Base-by-base conservation (phyloP, 192 early-diverging fungal genomes). In the Backusella mclennaniae region DNA sequence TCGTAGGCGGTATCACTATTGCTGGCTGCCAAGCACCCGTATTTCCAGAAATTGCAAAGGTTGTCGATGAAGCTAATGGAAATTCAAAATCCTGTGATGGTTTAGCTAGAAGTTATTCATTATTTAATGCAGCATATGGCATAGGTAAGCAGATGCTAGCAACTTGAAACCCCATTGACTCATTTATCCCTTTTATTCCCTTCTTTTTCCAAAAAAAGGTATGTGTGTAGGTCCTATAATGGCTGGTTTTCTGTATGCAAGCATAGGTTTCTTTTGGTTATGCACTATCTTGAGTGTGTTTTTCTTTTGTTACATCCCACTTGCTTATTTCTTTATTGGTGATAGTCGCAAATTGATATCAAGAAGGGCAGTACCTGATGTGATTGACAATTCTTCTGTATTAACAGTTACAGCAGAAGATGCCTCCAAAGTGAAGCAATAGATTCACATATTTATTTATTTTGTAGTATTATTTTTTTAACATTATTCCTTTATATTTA, bases 91-190 rank as follows among this genome's bases (percentile, higher is more conserved):
- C 79, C 3, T 67, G 76, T 1, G 83, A 84, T 73, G 85, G 85
- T 12, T 80, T 84, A 23, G 85, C 85, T 14, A 70, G 79, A 29
- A 80, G 81, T 2, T 84, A 84, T 76, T 83, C 83, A 6, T 35
- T 84, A 23, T 84, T 85, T 70, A 87, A 87, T 77, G 81, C 83
- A 36, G 79, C 78, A 4, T 87, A 83, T 67, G 77, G 73, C 7
- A 67, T 73, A 36, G 81, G 81, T 73, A 59, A 59, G 53, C 53
- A 11, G 23, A 26, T 23, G 21, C 23, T 12, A 75, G 6, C 35
- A 26, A 49, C 31, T 74, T 23, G 14, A 63, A 53, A 52, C 29
- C 6, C 17, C n/a, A 49, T 19, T 19, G 46, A 49, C 46, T 49
- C 17, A 49, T 17, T 7, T 49, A 49, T 49, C 46, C 46, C 46